Evolutionary conservation across 306 rosid species (phyloP), one percentile per base, ranked within the genome.

Genomic region (Pterocarpus santalinus): DNA sequence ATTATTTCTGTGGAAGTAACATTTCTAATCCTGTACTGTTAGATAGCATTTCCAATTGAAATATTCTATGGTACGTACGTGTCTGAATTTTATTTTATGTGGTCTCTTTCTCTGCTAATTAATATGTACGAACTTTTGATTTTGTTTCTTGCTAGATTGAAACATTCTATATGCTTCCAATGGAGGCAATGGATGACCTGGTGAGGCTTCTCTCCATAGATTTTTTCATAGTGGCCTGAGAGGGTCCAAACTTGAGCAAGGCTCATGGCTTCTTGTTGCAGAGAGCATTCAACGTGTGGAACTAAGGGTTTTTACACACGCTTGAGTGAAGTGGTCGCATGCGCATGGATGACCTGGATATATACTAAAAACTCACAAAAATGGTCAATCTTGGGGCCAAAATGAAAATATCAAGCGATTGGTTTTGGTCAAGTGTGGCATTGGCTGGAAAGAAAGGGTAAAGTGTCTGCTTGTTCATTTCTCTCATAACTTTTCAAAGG

Each of bases 211-310:
- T 36, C 9, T 51, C 89, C 87, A 83, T 51, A 47, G 60, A 64
- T 38, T 57, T 61, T 69, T 2, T 14, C 65, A 47, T 43, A 55
- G 81, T 83, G 85, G 87, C 34, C 65, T 38, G 68, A 77, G 80
- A 79, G 79, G 67, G 64, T 38, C 72, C 76, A 32, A 46, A 57
- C 77, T 65, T 49, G 81, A 72, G 85, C 56, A 16, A 72, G 36
- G 66, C 89, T 80, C 87, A 83, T 80, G 89, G 70, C 72, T 66
- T 12, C 30, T 44, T 65, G 61, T 61, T 68, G 75, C 51, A 72
- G 5, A 7, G 16, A 53, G 38, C 76, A 72, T 47, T 81, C 49
- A 35, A 53, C 64, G 39, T 80, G 87, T 83, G 89, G 44, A 28
- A 2, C 7, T 8, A 39, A 52, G 65, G 56, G 73, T 60, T 80